A percentile compares a stretch with the other conserved stretches of the same genome.
These are phyloP conservation scores for Dipodascus geniculatus DNA, from an alignment of 805 yeast species.

Conservation along the genomic window DNA sequence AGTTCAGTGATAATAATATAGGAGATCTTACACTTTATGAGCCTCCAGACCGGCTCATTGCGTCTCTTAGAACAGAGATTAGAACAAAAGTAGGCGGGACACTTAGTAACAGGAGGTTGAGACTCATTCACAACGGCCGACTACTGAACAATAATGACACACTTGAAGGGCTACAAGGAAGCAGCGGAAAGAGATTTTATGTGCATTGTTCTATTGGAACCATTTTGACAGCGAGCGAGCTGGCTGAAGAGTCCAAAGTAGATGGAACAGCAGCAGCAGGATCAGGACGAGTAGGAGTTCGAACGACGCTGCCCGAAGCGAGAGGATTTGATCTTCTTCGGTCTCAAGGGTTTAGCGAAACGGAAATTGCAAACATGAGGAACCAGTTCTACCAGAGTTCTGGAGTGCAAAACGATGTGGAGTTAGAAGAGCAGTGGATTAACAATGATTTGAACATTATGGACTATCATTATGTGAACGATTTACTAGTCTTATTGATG, in stretches of 20 bases:
- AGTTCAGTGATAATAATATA: background rate
- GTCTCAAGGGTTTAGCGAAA: constrained; percentile 71
- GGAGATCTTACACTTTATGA: constrained; percentile 3
- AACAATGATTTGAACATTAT: constrained; percentile 52
- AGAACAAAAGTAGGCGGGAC: constrained; percentile 27
- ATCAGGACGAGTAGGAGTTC: constrained; percentile 30
- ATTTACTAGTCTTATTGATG: constrained; percentile 54
- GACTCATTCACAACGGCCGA: constrained; percentile 59
- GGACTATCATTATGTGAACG: constrained; percentile 46
- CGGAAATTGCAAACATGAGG: constrained; percentile 61
- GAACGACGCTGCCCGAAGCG: constrained; percentile 51
- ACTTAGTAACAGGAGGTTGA: constrained; percentile 37
- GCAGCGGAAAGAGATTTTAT: constrained; percentile 31
- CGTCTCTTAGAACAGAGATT: constrained; percentile 31
- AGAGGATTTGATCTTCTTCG: constrained; percentile 78
- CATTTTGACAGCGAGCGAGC: constrained; percentile 39
- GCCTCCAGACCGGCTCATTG: background rate
- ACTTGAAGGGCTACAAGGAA: constrained; percentile 7
- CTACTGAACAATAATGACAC: constrained; percentile 36
- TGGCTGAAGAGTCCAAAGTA: constrained; percentile 45
- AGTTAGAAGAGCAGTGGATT: constrained; percentile 77
- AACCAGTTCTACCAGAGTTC: constrained; percentile 59
- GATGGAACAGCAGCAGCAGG: constrained; percentile 28
- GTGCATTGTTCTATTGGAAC: constrained; percentile 77
- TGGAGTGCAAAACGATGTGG: constrained; percentile 29